Evolutionary conservation across 148 eudicot species (phyloP), one percentile per base, ranked within the genome.

Genomic region (Euryodendron excelsum): DNA sequence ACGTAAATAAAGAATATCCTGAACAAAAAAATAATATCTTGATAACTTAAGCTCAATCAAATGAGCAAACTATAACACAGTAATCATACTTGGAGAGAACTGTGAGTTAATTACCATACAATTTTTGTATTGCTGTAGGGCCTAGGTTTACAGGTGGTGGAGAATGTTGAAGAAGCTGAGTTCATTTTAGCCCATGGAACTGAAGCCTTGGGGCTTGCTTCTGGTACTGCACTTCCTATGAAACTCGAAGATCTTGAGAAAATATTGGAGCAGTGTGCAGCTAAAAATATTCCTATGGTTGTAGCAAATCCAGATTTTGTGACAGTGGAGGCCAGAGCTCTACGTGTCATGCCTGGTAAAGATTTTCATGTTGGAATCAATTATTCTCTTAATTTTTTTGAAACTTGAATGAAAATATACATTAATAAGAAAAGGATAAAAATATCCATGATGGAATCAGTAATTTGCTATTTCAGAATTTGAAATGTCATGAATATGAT

Each of bases 221-320:
- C 93, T 76, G 96, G 97, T 48, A 81, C 85, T 73, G 86, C 84
- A 52, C 79, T 84, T 82, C 88, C 96, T 12, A 89, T 83, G 87
- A 70, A 77, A 25, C 81, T 95, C 39, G 93, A 88, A 78, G 97
- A 91, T 70, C 92, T 95, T 75, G 95, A 93, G 75, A 82, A 88
- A 82, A 85, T 95, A 79, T 74, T 95, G 81, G 91, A 87, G 77
- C 85, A 86, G 76, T 89, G 93, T 87, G 94, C 87, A 60, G 82
- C 81, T 52, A 91, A 89, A 82, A 85, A 82, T 71, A 91, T 95
- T 60, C 98, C 98, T 25, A 93, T 95, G 98, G 94, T 93, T 33
- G 97, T 95, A 37, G 99, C 99, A 58, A 95, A 95, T 90, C 99
- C 97, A 21, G 99, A 95, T 80, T 95, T 76, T 85, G 99, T 95